These are phyloP conservation scores for Geranium brycei DNA, from an alignment of 345 rosid genomes.

Conservation along the genomic window DNA sequence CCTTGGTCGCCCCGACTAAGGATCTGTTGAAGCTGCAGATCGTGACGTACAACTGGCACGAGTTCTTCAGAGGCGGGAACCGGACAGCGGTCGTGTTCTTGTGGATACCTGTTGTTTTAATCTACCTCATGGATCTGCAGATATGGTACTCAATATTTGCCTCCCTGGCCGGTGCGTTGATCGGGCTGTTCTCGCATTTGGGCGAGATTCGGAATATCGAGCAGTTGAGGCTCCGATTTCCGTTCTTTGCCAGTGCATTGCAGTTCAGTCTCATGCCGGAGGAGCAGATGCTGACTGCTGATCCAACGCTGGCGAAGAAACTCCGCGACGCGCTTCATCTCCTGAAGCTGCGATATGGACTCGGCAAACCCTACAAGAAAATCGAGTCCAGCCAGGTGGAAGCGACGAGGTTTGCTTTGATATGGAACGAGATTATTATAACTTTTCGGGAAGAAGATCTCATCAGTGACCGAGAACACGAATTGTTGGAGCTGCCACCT, in stretches of 20 bases:
- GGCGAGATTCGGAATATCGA: conserved; percentile 81
- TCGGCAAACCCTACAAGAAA: conserved; percentile 65
- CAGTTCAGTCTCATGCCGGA: conserved; percentile 88
- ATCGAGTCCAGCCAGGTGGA: conserved; percentile 78
- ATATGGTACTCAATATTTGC: conserved; percentile 83
- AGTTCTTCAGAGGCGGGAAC: conserved; percentile 57
- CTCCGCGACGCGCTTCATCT: conserved; percentile 64
- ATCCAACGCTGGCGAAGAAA: conserved; percentile 61
- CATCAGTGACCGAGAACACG: conserved; percentile 59
- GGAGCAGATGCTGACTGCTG: conserved; percentile 31
- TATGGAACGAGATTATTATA: conserved; percentile 78
- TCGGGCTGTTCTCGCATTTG: conserved; percentile 73
- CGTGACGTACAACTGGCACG: conserved; percentile 46
- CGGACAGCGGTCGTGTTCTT: conserved; percentile 38
- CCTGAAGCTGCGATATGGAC: conserved; percentile 66
- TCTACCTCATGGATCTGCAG: conserved; percentile 75
- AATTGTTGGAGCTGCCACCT: conserved; percentile 73
- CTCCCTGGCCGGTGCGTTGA: conserved; percentile 45
- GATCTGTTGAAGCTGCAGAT: conserved; percentile 24
- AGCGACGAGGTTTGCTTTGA: conserved; percentile 70
- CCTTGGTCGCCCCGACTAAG: conserved; percentile 58
- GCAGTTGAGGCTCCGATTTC: conserved; percentile 84
- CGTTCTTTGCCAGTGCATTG: conserved; percentile 82
- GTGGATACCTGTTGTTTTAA: conserved; percentile 67
- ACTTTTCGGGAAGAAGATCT: conserved; percentile 84